These are phyloP conservation scores for Fusarium sp. DNA, from an alignment of 2,329 filamentous ascomycete species.

Conservation along the genomic window DNA sequence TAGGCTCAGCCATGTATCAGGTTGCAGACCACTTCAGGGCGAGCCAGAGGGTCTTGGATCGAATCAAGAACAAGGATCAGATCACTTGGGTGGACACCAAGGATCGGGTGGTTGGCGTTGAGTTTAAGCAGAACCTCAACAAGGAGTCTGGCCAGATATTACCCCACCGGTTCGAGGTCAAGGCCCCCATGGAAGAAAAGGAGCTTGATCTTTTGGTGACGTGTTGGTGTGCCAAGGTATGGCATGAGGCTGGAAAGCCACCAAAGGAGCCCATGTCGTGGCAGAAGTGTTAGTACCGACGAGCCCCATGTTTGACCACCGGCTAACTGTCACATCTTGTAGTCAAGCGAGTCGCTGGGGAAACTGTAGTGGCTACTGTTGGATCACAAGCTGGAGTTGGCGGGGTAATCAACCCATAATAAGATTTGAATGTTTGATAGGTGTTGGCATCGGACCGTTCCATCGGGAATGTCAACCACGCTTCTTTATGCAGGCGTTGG, in stretches of 20 bases:
- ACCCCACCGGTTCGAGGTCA: not conserved
- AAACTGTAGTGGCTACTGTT: not conserved
- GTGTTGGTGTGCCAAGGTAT: conserved; percentile 40
- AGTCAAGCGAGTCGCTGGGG: not conserved
- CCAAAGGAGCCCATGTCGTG: conserved; percentile 22
- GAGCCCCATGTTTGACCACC: not conserved
- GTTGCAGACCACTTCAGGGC: not conserved
- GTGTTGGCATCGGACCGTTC: not conserved
- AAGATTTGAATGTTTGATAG: not conserved
- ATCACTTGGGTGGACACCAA: not conserved
- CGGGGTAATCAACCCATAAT: not conserved
- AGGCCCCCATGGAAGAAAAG: conserved; percentile 26
- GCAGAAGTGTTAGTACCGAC: not conserved
- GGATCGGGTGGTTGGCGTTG: not conserved
- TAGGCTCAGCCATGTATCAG: not conserved
- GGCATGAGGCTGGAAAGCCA: conserved; percentile 33
- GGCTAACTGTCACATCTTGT: not conserved
- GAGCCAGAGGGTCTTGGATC: not conserved
- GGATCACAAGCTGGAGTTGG: not conserved
- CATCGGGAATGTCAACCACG: not conserved
- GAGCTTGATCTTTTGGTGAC: conserved; percentile 40
- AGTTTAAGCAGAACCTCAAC: not conserved
- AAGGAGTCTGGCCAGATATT: not conserved
- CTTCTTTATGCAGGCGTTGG: not conserved
- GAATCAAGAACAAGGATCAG: not conserved